Base-by-base conservation (phyloP, 768 basidiomycete species). In the Trichaptum fuscoviolaceum region DNA sequence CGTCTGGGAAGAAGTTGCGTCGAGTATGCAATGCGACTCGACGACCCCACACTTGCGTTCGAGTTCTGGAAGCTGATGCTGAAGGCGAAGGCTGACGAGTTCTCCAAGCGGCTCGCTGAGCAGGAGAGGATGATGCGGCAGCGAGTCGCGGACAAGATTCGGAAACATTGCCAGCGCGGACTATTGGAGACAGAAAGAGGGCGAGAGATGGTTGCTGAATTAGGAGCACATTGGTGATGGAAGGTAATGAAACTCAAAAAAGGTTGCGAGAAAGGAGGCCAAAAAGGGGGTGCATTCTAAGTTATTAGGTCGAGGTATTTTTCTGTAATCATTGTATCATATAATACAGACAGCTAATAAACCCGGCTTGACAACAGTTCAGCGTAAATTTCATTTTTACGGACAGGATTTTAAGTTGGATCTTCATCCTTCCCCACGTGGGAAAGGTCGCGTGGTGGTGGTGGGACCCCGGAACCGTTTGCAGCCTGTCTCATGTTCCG, bases 61-160 rank as follows among this genome's bases (percentile, higher is more conserved):
- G 75, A 75, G 59, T 89, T 90, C 73, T 91, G 89, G 89, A 70
- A 73, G 62, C 69, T 74, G 62, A 73, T 89, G 67, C 63, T 90
- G 15, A 77, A 73, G 66, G 72, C 73, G 27, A 81, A 76, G 73
- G 75, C 81, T 7, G 77, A 83, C 65, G 42, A 12, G 42, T 20
- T 52, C 42, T 52, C 42, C 15, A 52, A 61, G 59, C 85, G 84
- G 84, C 69, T 72, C 6, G 85, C 88, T 71, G 30, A 23, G 23
- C 79, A 82, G 70, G 86, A 88, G 69, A 67, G 63, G 27, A 65
- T 63, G 36, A 71, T 81, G 69, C 85, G 89, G 64, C 67, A 72
- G 0, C 72, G 73, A 25, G 83, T 90, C 57, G 75, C 73, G 60
- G 23, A 63, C 7, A 70, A 73, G 69, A 72, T 86, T n/a, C 70